Evolutionary conservation across 2,329 filamentous ascomycete species (phyloP).

Genomic region (Rasamsonia emersonii): DNA sequence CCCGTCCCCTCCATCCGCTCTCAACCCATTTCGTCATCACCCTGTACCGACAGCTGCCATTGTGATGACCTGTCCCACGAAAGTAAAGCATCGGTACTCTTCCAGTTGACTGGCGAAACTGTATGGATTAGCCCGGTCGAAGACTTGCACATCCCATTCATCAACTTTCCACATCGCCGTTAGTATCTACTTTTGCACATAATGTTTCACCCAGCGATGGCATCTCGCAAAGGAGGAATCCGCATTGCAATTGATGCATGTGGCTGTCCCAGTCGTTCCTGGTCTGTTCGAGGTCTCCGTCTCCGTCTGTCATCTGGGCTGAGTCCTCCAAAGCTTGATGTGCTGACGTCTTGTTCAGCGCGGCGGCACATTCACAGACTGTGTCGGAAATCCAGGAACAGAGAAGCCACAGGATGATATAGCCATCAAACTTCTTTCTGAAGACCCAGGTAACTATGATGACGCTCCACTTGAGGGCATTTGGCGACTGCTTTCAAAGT

Average conservation of each 20-base stretch:
- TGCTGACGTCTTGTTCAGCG: constrained; percentile 9
- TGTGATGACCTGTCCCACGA: too few species aligned
- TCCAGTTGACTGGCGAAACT: too few species aligned
- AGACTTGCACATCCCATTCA: too few species aligned
- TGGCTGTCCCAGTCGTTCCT: not conserved
- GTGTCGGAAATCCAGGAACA: constrained; percentile 43
- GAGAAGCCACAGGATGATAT: constrained; percentile 64
- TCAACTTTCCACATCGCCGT: too few species aligned
- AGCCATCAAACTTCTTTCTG: constrained; percentile 80
- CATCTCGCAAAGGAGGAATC: constrained; percentile 5
- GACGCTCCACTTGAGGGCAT: constrained; percentile 91
- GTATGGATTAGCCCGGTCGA: too few species aligned
- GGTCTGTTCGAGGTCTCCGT: not conserved
- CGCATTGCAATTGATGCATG: constrained; percentile 12
- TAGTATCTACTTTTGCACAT: too few species aligned
- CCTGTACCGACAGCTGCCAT: too few species aligned
- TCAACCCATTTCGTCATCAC: too few species aligned
- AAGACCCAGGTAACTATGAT: constrained; percentile 81
- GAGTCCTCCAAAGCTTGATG: not conserved
- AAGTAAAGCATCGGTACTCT: too few species aligned
- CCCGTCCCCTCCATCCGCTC: too few species aligned
- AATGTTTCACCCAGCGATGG: constrained; percentile 5
- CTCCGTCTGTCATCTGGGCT: not conserved
- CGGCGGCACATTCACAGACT: constrained; percentile 12
- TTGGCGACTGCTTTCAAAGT: constrained; percentile 71